Conservation (phyloP, 352 stramenopile species). For the Pythium sukuiense region DNA sequence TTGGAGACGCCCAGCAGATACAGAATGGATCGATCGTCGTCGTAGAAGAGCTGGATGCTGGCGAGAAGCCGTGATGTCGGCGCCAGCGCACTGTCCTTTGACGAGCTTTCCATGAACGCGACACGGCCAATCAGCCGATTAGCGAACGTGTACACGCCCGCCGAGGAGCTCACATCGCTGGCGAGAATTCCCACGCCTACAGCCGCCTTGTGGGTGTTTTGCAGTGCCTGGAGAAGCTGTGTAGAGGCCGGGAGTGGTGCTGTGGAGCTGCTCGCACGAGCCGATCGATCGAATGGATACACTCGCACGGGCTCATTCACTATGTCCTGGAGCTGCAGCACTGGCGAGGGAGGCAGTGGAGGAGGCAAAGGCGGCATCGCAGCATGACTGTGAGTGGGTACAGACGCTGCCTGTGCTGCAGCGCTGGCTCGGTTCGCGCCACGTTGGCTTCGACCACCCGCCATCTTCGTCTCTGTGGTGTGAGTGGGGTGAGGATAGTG, state of each 20-base stretch:
- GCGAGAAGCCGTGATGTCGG: slow-evolving; percentile 19
- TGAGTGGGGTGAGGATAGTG: background rate
- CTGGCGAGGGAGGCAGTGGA: slow-evolving; percentile 11
- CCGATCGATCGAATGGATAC: slow-evolving; percentile 44
- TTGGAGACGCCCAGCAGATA: slow-evolving; percentile 56
- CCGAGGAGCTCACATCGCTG: slow-evolving; percentile 34
- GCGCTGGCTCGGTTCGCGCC: background rate
- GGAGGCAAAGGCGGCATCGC: slow-evolving; percentile 15
- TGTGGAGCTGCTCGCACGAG: slow-evolving; percentile 14
- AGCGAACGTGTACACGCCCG: slow-evolving; percentile 43
- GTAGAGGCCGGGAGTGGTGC: slow-evolving; percentile 13
- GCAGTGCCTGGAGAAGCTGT: slow-evolving; percentile 41
- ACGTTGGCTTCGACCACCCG: slow-evolving; percentile 2
- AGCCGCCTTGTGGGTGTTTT: slow-evolving; percentile 34
- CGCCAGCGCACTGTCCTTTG: slow-evolving; percentile 20
- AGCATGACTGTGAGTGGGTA: background rate
- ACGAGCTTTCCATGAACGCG: slow-evolving; percentile 42
- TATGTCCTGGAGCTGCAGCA: slow-evolving; percentile 14
- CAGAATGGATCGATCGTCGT: slow-evolving; percentile 42
- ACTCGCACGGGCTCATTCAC: slow-evolving; percentile 47
- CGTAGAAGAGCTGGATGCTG: slow-evolving; percentile 63
- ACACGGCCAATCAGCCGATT: slow-evolving; percentile 64
- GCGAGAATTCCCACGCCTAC: slow-evolving; percentile 56
- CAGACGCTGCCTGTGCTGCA: background rate
- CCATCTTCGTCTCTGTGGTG: background rate